Conservation (phyloP, 768 basidiomycete species). For the Pleurotus platypus region DNA sequence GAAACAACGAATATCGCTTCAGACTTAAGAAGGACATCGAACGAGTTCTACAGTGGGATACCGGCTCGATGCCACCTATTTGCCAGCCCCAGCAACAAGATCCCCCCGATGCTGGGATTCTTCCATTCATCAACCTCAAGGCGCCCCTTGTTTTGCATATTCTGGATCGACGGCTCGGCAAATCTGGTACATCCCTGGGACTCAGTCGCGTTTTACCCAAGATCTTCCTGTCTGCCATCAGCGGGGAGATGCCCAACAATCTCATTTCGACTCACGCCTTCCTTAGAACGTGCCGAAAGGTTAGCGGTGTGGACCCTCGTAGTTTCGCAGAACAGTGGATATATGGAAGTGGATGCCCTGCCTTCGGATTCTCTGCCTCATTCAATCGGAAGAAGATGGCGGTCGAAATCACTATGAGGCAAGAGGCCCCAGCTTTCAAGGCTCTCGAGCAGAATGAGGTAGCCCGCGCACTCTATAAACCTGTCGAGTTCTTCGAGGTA, state of each 20-base stretch:
- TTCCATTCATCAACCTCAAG: conserved; percentile 93
- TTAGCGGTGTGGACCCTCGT: conserved; percentile 85
- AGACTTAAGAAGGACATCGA: conserved; percentile 95
- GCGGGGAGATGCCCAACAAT: conserved; percentile 84
- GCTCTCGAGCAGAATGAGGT: conserved; percentile 68
- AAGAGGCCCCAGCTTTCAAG: conserved; percentile 77
- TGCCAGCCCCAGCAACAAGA: conserved; percentile 85
- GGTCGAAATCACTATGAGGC: conserved; percentile 92
- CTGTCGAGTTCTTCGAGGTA: conserved; percentile 88
- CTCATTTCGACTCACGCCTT: conserved; percentile 87
- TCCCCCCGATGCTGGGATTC: conserved; percentile 73
- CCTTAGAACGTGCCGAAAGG: conserved; percentile 87
- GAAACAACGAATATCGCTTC: conserved; percentile 97
- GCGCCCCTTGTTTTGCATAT: conserved; percentile 96
- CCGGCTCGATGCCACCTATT: conserved; percentile 86
- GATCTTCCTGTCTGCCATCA: conserved; percentile 89
- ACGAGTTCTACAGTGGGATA: conserved; percentile 83
- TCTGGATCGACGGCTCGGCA: conserved; percentile 88
- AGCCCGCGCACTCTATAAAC: conserved; percentile 66
- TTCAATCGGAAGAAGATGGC: conserved; percentile 99
- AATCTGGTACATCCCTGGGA: conserved; percentile 92
- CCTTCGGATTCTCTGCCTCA: conserved; percentile 82
- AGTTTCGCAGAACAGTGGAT: conserved; percentile 99
- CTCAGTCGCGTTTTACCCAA: conserved; percentile 94
- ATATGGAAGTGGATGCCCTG: conserved; percentile 93